phyloP scores from a whole-genome alignment of 2,329 filamentous ascomycete genomes.

The Juglanconis sp. region DNA sequence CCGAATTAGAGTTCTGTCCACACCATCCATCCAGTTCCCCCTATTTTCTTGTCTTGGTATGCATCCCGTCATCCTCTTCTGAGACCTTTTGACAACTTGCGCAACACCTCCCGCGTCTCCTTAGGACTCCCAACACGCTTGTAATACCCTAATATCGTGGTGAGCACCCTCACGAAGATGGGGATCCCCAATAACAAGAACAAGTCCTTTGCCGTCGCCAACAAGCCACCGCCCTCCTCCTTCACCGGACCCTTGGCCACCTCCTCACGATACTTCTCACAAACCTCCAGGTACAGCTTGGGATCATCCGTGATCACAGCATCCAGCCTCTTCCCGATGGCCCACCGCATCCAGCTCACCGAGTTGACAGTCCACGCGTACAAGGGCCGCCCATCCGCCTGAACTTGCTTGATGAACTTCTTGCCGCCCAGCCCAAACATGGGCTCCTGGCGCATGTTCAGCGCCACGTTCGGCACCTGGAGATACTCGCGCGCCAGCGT shows the following conservation, averaged over 20 bases:
- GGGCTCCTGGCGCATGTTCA: conserved; percentile 71
- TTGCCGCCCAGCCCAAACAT: conserved; percentile 67
- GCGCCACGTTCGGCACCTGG: conserved; percentile 60
- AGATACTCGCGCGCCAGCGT: conserved; percentile 71
- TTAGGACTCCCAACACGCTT: conserved; percentile 9
- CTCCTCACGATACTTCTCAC: conserved; percentile 31
- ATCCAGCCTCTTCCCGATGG: conserved; percentile 62
- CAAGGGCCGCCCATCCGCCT: conserved; percentile 54
- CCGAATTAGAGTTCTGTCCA: not conserved
- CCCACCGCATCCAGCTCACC: conserved; percentile 76
- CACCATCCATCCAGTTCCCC: not conserved
- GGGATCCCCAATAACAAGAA: conserved; percentile 2
- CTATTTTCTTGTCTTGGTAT: not conserved
- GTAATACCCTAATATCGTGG: not conserved
- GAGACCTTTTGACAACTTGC: not conserved
- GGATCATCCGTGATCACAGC: conserved; percentile 87
- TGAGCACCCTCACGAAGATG: not conserved
- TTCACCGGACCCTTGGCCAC: not conserved
- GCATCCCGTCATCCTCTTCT: too few species aligned
- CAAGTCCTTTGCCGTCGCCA: not conserved
- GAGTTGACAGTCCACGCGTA: conserved; percentile 88
- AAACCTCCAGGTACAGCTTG: conserved; percentile 61
- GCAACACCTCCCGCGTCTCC: conserved; percentile 11
- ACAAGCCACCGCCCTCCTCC: conserved; percentile 1
- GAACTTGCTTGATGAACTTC: conserved; percentile 62